Evolutionary conservation across 495 filamentous ascomycete species (phyloP).

Genomic region (Penicillium tannophilum): DNA sequence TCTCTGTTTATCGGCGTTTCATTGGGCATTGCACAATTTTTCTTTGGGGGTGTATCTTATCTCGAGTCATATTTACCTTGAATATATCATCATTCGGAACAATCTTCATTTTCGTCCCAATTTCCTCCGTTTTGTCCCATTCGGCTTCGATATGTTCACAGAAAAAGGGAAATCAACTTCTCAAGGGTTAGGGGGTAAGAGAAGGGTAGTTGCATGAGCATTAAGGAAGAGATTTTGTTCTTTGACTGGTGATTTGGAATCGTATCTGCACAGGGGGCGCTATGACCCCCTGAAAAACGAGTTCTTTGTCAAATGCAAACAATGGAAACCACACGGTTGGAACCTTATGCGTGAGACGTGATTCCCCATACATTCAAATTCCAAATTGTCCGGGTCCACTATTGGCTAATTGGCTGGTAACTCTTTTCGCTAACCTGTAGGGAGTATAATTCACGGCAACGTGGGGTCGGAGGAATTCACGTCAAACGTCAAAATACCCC

Average conservation of each 20-base stretch:
- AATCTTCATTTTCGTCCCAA: neutral
- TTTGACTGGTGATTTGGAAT: conserved; percentile 7
- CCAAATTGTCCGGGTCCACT: conserved; percentile 24
- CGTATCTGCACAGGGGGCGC: conserved; percentile 5
- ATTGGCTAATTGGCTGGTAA: conserved; percentile 11
- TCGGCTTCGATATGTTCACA: neutral
- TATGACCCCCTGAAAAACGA: conserved; percentile 8
- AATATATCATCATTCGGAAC: neutral
- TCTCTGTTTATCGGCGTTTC: neutral
- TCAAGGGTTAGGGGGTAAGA: neutral
- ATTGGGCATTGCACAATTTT: neutral
- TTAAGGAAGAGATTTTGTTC: neutral
- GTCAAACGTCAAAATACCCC: neutral
- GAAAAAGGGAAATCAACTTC: too few relatives aligned
- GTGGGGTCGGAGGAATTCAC: conserved; percentile 4
- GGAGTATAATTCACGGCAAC: neutral
- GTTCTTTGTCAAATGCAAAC: conserved; percentile 13
- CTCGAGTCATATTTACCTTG: conserved; percentile 5
- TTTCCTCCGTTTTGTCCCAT: neutral
- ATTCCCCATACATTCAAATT: conserved; percentile 19
- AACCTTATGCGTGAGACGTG: conserved; percentile 9
- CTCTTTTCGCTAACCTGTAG: too few relatives aligned
- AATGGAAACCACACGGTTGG: neutral
- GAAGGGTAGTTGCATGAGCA: conserved; percentile 9
- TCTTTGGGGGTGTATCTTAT: neutral